Conservation (phyloP, 2,329 filamentous ascomycete genomes). For the Stagonosporopsis cucurbitacearum region DNA sequence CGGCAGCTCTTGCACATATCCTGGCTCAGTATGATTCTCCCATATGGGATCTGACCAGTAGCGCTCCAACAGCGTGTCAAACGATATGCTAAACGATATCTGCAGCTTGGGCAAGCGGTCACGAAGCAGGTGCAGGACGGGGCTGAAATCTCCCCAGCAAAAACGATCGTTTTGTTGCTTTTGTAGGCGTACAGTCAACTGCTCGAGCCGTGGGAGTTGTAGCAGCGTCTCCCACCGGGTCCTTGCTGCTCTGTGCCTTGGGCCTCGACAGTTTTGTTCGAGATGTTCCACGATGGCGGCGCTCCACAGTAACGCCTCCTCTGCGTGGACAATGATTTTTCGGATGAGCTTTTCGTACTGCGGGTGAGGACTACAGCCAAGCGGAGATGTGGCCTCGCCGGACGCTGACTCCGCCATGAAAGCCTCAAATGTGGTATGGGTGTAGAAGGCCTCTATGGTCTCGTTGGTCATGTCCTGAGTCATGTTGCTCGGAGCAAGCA, state of each 20-base stretch:
- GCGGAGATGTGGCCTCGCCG: neutral
- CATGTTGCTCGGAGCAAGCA: neutral
- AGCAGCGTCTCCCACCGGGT: slow-evolving; percentile 18
- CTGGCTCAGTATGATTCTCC: slow-evolving; percentile 3
- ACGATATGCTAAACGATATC: slow-evolving; percentile 20
- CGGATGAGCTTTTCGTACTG: slow-evolving; percentile 16
- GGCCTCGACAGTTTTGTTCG: neutral
- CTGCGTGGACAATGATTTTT: slow-evolving; percentile 15
- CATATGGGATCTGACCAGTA: slow-evolving; percentile 16
- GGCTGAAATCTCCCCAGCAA: slow-evolving; percentile 21
- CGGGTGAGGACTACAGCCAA: neutral
- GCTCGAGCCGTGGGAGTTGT: slow-evolving; percentile 15
- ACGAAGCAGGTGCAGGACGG: slow-evolving; percentile 21
- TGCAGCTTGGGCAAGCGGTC: slow-evolving; percentile 5
- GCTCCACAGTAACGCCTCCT: slow-evolving; percentile 1
- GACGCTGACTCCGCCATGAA: neutral
- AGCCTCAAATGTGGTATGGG: slow-evolving; percentile 16
- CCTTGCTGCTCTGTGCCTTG: neutral
- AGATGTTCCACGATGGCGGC: neutral
- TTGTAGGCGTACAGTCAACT: slow-evolving; percentile 18
- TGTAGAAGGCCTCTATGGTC: slow-evolving; percentile 21
- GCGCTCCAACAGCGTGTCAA: slow-evolving; percentile 18
- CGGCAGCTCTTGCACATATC: neutral
- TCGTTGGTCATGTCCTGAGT: slow-evolving; percentile 15
- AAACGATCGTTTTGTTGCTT: slow-evolving; percentile 12